Evolutionary conservation across 2,329 filamentous ascomycete species (phyloP).

Genomic region (Neopestalotiopsis sp.): DNA sequence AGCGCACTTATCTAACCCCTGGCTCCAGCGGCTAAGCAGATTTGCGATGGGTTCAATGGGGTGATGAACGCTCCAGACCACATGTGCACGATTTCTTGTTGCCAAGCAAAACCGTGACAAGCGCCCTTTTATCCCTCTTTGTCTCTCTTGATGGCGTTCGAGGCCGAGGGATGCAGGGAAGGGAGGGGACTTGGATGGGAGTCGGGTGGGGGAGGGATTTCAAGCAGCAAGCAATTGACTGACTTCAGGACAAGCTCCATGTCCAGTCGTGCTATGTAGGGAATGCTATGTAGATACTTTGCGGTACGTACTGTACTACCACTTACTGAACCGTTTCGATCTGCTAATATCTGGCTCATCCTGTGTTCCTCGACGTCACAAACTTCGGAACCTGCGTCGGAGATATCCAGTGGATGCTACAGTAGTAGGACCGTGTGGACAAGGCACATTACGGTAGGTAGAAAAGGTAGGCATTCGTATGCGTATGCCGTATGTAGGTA

Average conservation of each 20-base stretch:
- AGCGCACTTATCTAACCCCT: slow-evolving; percentile 5
- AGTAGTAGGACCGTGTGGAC: not conserved
- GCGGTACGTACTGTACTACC: not conserved
- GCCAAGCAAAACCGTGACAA: not conserved
- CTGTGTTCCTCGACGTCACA: not conserved
- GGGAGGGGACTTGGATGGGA: not conserved
- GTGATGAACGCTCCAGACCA: slow-evolving; percentile 12
- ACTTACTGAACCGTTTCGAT: not conserved
- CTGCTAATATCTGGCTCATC: not conserved
- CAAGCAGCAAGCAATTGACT: not conserved
- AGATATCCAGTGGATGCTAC: slow-evolving; percentile 2
- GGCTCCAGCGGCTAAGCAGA: slow-evolving; percentile 6
- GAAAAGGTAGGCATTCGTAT: not conserved
- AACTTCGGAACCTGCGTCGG: not conserved
- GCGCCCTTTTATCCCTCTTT: not conserved
- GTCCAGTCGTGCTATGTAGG: not conserved
- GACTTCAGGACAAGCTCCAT: not conserved
- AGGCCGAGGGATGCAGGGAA: not conserved
- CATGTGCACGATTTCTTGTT: not conserved
- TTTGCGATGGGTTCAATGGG: slow-evolving; percentile 10
- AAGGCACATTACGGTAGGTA: not conserved
- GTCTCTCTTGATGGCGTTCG: not conserved
- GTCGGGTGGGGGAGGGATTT: not conserved
- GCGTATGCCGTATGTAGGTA: not conserved
- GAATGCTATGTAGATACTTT: not conserved